These are phyloP conservation scores for Rhizoclosmatium sp. DNA, from an alignment of 192 early-diverging fungal genomes.

Conservation along the genomic window DNA sequence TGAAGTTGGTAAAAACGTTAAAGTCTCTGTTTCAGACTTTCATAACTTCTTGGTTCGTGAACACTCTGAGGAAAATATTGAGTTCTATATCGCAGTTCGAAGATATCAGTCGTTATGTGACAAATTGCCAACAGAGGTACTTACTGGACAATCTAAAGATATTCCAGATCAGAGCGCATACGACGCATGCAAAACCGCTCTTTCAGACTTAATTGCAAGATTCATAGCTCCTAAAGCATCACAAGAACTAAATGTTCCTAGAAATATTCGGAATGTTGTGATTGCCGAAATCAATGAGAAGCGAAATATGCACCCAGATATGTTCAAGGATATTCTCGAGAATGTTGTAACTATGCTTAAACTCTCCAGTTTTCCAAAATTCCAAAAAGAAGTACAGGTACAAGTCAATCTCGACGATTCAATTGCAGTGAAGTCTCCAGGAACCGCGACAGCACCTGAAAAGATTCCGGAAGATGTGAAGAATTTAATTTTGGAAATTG, in stretches of 20 bases:
- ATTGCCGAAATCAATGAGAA: slow-evolving; percentile 30
- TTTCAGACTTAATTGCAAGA: slow-evolving; percentile 11
- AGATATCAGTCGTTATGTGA: slow-evolving; percentile 17
- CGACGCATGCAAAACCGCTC: slow-evolving; percentile 21
- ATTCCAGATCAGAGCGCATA: neutral
- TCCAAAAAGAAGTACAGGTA: slow-evolving; percentile 32
- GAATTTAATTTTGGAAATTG: slow-evolving; percentile 8
- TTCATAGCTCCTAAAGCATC: slow-evolving; percentile 14
- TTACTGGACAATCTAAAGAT: slow-evolving; percentile 2
- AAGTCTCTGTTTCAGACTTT: slow-evolving; percentile 13
- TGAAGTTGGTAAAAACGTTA: neutral
- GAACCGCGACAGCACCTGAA: neutral
- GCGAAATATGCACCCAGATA: slow-evolving; percentile 39
- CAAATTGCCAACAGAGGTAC: slow-evolving; percentile 2
- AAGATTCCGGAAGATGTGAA: slow-evolving; percentile 1
- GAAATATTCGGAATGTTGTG: slow-evolving; percentile 24
- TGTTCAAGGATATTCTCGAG: slow-evolving; percentile 41
- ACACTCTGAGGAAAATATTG: slow-evolving; percentile 32
- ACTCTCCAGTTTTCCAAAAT: slow-evolving; percentile 44
- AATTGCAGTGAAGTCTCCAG: slow-evolving; percentile 11
- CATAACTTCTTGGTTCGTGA: slow-evolving; percentile 30
- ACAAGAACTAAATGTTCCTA: slow-evolving; percentile 42
- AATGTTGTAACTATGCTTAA: slow-evolving; percentile 39
- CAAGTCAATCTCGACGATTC: slow-evolving; percentile 23
- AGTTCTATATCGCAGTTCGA: slow-evolving; percentile 22